Base-by-base conservation (phyloP, 2,329 filamentous ascomycete species). In the Phyllachora maydis region DNA sequence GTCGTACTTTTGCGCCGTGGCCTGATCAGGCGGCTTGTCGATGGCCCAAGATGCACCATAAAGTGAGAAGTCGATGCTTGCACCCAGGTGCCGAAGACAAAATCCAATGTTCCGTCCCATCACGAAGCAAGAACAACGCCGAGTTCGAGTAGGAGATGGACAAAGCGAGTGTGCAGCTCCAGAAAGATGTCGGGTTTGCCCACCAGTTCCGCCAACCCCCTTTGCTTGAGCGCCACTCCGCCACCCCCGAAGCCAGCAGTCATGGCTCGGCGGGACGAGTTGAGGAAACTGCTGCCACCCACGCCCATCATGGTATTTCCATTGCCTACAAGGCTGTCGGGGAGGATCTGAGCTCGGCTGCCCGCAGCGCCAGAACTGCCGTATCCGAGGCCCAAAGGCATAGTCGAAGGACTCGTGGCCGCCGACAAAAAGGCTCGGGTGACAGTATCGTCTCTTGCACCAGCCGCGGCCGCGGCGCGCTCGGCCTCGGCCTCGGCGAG, bases 141-240 rank as follows among this genome's bases (percentile, higher is more conserved):
- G 14, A 68, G 49, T 40, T 72, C 64, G 10, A 69, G 50, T 24
- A 74, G 46, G 19, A 75, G 48, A 36, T 59, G 55, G 14, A 74
- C 69, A 37, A 75, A 75, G 31, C 57, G 55, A 18, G 56, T 49
- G 40, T 75, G 69, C 29, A 75, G 45, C 46, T 72, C 61, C 26
- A 74, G 62, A 33, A 75, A 75, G 36, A 75, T 69, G 37, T 74
- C 68, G 4, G 69, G 66, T 34, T 65, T 49, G 11, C 69, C 69
- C 14, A 72, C 64, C 19, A 75, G 50, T 43, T 75, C 69, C 1
- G 69, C 65, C 23, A 75, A 46, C 3, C 69, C 67, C 19, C 65
- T 57, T 18, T 65, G 56, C 32, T 61, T 66, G 19, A 61, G 51
- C 12, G 58, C 52, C 15, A 65, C 56, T 16, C 59, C 60, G 21